These are phyloP conservation scores for Mycena rosella DNA, from an alignment of 768 basidiomycete species.

Conservation along the genomic window DNA sequence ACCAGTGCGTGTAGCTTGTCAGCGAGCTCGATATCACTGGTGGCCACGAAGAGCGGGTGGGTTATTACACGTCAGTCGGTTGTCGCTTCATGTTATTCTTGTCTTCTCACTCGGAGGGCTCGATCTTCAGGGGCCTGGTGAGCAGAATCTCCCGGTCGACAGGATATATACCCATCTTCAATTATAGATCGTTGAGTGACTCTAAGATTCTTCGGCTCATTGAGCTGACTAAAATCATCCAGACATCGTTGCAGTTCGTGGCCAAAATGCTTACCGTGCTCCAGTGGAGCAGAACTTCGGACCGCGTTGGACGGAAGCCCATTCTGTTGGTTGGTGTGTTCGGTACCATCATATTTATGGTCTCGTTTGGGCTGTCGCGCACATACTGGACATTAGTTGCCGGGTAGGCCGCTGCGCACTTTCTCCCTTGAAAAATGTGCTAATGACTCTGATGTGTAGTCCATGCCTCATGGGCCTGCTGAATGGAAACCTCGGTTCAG, in stretches of 20 bases:
- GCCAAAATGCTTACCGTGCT: constrained; percentile 69
- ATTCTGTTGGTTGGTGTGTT: constrained; percentile 68
- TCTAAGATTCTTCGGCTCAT: neutral
- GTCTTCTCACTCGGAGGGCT: neutral
- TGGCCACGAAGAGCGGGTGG: constrained; percentile 72
- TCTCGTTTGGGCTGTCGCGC: constrained; percentile 72
- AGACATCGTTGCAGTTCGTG: constrained; percentile 74
- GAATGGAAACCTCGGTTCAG: constrained; percentile 64
- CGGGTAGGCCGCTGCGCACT: constrained; percentile 51
- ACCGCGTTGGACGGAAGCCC: constrained; percentile 71
- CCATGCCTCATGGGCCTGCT: constrained; percentile 77
- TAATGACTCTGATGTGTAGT: constrained; percentile 46
- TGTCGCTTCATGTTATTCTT: constrained; percentile 15
- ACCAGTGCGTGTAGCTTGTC: constrained; percentile 58
- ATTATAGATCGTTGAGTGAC: constrained; percentile 50
- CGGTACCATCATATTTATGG: constrained; percentile 64
- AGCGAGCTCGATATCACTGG: constrained; percentile 71
- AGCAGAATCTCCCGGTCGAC: neutral
- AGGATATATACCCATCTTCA: neutral
- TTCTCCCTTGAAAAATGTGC: neutral
- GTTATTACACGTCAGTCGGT: constrained; percentile 72
- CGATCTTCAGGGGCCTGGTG: neutral
- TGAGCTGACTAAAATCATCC: neutral
- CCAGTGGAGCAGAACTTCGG: constrained; percentile 75
- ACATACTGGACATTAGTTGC: constrained; percentile 66